Evolutionary conservation across 2,329 filamentous ascomycete species (phyloP).

Genomic region (Westerdykella aurantiaca): DNA sequence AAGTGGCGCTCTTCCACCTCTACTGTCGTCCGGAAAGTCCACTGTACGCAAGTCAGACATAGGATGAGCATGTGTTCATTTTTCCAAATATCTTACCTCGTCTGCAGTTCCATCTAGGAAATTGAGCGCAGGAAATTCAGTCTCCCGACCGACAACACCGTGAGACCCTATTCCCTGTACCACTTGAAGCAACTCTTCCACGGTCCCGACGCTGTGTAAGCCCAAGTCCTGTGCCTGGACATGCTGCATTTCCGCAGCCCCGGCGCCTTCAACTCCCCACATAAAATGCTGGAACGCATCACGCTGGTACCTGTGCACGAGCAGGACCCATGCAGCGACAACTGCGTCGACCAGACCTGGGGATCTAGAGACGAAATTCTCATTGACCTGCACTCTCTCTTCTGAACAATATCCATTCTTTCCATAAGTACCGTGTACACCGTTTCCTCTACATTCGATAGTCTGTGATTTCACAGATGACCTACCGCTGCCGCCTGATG

Average conservation of each 20-base stretch:
- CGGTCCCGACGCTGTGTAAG: slow-evolving; percentile 10
- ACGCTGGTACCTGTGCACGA: slow-evolving; percentile 28
- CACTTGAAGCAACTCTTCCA: slow-evolving; percentile 12
- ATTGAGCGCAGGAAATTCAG: slow-evolving; percentile 7
- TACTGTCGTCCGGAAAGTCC: slow-evolving; percentile 25
- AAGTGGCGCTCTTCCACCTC: slow-evolving; percentile 23
- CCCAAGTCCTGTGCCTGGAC: slow-evolving; percentile 16
- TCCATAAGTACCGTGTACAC: background rate
- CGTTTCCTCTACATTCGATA: background rate
- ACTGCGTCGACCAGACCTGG: slow-evolving; percentile 15
- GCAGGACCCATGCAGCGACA: slow-evolving; percentile 28
- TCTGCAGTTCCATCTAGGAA: slow-evolving; percentile 26
- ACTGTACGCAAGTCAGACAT: slow-evolving; percentile 14
- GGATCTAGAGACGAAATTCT: slow-evolving; percentile 12
- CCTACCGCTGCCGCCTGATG: too few species aligned
- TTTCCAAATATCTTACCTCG: slow-evolving; percentile 16
- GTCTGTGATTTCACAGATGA: too few species aligned
- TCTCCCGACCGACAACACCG: slow-evolving; percentile 2
- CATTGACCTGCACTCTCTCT: slow-evolving; percentile 5
- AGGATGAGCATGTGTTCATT: background rate
- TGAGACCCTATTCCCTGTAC: slow-evolving; percentile 11
- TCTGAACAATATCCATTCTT: slow-evolving; percentile 4
- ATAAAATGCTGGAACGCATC: slow-evolving; percentile 27
- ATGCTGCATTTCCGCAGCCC: slow-evolving; percentile 8
- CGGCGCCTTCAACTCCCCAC: slow-evolving; percentile 19